A percentile compares a stretch with the other conserved stretches of the same genome.
Conservation (phyloP, 352 stramenopile species). For the Pythium diclinum region DNA sequence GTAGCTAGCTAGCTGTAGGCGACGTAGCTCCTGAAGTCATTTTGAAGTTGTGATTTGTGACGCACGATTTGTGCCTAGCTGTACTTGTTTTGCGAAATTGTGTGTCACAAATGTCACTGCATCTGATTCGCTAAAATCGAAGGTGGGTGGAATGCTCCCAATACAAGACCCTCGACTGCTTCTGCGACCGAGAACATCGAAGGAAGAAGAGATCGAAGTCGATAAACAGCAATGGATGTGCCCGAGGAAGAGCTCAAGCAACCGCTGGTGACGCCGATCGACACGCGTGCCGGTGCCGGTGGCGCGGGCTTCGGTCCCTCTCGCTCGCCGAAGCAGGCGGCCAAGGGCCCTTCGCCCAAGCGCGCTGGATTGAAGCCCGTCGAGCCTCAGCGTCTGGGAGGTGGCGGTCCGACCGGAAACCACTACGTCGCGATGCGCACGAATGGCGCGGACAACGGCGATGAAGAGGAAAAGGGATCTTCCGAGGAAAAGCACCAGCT, state of each 20-base stretch:
- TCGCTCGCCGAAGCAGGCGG: constrained; percentile 19
- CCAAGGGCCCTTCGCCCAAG: constrained; percentile 22
- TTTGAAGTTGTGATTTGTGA: constrained; percentile 27
- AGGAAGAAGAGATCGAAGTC: constrained; percentile 28
- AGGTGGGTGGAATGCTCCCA: neutral
- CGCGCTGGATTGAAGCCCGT: constrained; percentile 18
- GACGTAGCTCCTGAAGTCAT: constrained; percentile 16
- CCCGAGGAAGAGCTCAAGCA: constrained; percentile 73
- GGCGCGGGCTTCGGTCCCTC: constrained; percentile 4
- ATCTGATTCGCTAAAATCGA: neutral
- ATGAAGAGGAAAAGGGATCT: constrained; percentile 57
- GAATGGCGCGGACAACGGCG: constrained; percentile 29
- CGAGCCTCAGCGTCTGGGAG: constrained; percentile 19
- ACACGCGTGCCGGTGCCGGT: constrained; percentile 6
- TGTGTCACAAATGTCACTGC: neutral
- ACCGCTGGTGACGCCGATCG: constrained; percentile 48
- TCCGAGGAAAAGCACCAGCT: constrained; percentile 34
- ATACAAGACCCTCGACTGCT: constrained; percentile 15
- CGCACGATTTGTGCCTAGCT: neutral
- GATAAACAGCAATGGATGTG: constrained; percentile 48
- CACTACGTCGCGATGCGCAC: constrained; percentile 40
- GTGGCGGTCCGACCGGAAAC: constrained; percentile 17
- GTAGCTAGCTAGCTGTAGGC: constrained; percentile 6
- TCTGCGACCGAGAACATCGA: constrained; percentile 16
- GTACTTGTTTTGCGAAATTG: neutral